Base-by-base conservation (phyloP, 331 rosid species). In the Acacia pycnantha region DNA sequence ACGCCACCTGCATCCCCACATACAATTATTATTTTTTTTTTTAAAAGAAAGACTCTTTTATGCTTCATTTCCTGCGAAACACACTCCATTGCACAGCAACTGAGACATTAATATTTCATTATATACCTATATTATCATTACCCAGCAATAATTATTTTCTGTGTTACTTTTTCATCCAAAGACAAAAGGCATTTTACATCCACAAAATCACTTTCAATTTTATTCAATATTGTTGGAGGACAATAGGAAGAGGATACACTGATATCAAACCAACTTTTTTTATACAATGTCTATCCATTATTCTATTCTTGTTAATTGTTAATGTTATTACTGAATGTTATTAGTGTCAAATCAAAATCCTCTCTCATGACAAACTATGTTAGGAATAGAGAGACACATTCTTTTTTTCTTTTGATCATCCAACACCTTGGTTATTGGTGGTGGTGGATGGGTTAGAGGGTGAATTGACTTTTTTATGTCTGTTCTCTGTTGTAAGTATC, bases 1-100 rank as follows among this genome's bases (percentile, higher is more conserved):
- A 96, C 53, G 99, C 98, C 86, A 96, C 99, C 99, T 96, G 90
- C 84, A 89, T 29, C 31, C 12, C 76, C 44, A 84, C 29, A 37
- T 9, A 37, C 5, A 37, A 35, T 35, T 35, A 1, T 29, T 29
- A 1, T 35, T 35, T 5, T 5, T 35, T 37, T 37, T 35, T 5
- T 0, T 5, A 35, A 5, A 37, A 37, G 0, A 6, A 6, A 37
- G 8, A 37, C 8, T 37, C 41, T 37, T 37, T 37, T 37, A 37
- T 33, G 43, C 50, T 79, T 69, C 76, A 16, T 11, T 58, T 58
- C 69, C 5, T 9, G 16, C 22, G 71, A 71, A 29, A 54, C 43
- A 73, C 31, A 22, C 10, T 22, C 14, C 31, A 24, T 4, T n/a
- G 31, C 29, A 22, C 65, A 58, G 24, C 6, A 58, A 22, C 11